phyloP scores from a whole-genome alignment of 176 grass and related monocot species.

The Aegilops umbellulata region DNA sequence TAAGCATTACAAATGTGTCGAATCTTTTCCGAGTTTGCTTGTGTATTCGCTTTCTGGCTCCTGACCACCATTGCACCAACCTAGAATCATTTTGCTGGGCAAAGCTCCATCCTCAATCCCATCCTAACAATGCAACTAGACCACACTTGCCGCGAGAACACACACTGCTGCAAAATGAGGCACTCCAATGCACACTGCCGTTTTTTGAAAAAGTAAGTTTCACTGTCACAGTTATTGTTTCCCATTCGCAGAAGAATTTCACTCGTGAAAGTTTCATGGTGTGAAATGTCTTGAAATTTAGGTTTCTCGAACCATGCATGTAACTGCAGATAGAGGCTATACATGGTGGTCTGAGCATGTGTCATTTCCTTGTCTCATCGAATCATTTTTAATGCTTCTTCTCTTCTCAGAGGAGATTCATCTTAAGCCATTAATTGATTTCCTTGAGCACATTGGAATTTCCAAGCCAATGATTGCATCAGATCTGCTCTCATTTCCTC shows the following conservation, averaged over 20 bases:
- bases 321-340: constrained; percentile 82
- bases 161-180: too few relatives aligned
- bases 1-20: too few relatives aligned
- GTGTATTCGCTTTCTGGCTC: too few relatives aligned
- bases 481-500: constrained; percentile 69
- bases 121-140: too few relatives aligned
- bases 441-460: constrained; percentile 43
- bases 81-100: too few relatives aligned
- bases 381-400: constrained; percentile 90
- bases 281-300: background rate
- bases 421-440: constrained; percentile 56
- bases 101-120: too few relatives aligned
- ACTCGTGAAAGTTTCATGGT: background rate
- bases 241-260: too few relatives aligned
- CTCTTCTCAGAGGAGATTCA: constrained; percentile 57
- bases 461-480: constrained; percentile 38
- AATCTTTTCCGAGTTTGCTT: too few relatives aligned
- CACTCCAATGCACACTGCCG: constrained; percentile 69
- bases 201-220: constrained; percentile 84
- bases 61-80: too few relatives aligned
- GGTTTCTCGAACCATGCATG: background rate
- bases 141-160: too few relatives aligned
- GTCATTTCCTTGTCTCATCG: constrained; percentile 70
- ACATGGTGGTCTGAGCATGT: constrained; percentile 61
- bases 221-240: background rate